Base-by-base conservation (phyloP, 305 asterid genomes). In the Rubia tinctorum region DNA sequence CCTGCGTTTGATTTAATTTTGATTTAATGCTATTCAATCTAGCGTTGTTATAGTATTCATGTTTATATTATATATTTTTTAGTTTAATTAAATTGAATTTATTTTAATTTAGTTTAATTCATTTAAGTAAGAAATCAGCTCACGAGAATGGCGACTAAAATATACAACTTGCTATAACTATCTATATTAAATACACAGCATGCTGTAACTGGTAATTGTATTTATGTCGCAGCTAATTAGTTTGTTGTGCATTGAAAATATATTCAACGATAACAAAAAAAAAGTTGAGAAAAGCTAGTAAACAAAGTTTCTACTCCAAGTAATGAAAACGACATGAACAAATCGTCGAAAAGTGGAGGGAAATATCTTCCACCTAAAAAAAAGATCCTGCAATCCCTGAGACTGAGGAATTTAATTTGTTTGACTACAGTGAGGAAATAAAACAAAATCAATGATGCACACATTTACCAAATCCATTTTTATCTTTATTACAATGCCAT, bases 321-420 rank as follows among this genome's bases (percentile, higher is more conserved):
- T 4, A 67, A 66, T 11, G 77, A 66, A 65, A 58, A 20, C 14
- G 71, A 74, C 77, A 18, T 22, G 67, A 67, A 66, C 77, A 37
- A 65, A 74, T n/a, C 12, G 77, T 40, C 71, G 18, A 64, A 64
- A 49, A 15, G 37, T 30, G 17, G 0, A 1, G n/a, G 55, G 11
- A 23, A 25, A 45, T 40, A 63, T 34, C 13, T 47, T 20, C 70
- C 39, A 25, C 34, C 37, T 9, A 44, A 8, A 30, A 1, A n/a
- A 37, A n/a, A 73, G 67, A 62, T 61, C 61, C 20, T 7, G 47
- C 76, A 44, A 61, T 22, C 64, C 49, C 45, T 49, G 71, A 18
- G 23, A 45, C 8, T 20, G 14, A 8, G 22, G 12, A 66, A 37
- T 37, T 34, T 34, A 34, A 40, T 14, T 6, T 51, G 9, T 51